Conservation (phyloP, 2,329 filamentous ascomycete genomes). For the Colletotrichum melonis region DNA sequence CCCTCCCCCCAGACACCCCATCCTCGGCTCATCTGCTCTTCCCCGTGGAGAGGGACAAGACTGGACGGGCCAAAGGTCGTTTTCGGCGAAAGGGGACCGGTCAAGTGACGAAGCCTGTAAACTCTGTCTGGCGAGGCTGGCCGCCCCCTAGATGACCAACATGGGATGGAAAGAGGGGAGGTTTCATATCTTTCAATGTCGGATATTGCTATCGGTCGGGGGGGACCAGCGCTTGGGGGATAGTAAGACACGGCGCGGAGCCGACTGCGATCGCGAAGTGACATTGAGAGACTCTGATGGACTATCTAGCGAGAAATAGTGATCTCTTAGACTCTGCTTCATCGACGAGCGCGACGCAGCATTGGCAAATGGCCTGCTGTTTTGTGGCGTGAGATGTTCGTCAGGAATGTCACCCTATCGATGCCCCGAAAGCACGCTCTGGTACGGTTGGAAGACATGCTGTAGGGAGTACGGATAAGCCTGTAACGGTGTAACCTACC, state of each 20-base stretch:
- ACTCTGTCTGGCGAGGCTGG: conserved; percentile 28
- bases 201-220: conserved; percentile 10
- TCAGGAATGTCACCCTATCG: conserved; percentile 1
- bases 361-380: conserved; percentile 3
- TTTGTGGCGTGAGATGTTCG: neutral
- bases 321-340: neutral
- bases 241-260: conserved; percentile 18
- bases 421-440: neutral
- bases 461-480: neutral
- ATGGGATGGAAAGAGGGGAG: conserved; percentile 29
- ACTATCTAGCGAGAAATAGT: too few relatives aligned
- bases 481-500: neutral
- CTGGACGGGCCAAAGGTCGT: conserved; percentile 1
- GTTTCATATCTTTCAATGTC: conserved; percentile 26
- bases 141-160: neutral
- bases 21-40: neutral
- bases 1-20: neutral
- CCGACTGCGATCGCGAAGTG: conserved; percentile 21
- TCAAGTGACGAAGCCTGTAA: conserved; percentile 30
- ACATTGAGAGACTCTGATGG: neutral
- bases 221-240: too few relatives aligned
- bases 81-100: conserved; percentile 16
- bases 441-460: neutral
- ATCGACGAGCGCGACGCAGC: neutral
- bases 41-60: neutral